Evolutionary conservation across 2,329 filamentous ascomycete genomes (phyloP), one percentile per base, ranked within the genome.

Genomic region (Zymoseptoria ardabiliae): DNA sequence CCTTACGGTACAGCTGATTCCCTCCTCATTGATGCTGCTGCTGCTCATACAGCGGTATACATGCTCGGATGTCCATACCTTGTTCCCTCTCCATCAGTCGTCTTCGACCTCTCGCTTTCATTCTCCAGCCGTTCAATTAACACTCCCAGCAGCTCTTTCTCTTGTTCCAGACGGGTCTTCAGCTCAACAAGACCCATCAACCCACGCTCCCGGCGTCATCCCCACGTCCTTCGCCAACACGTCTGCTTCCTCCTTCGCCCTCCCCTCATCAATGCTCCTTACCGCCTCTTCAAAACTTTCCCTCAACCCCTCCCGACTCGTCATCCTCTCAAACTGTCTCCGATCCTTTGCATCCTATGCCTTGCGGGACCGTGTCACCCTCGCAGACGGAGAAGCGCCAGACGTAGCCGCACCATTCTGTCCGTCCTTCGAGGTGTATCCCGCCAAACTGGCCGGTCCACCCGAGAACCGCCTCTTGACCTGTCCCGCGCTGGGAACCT

Each of bases 361-460:
- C 81, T 89, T 90, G 71, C 87, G 84, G 66, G 85, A 89, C 67
- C 87, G 81, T 54, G 86, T 85, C 59, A 81, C 81, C 62, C 81
- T 76, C 65, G 84, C 85, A 71, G 82, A 87, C 66, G 82, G 82
- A 63, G 80, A 72, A 61, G 77, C 71, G 3, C 35, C 35, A 7
- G 2, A 5, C 35, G 72, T 54, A 11, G 62, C 71, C 51, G 60
- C 63, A 30, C 69, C 74, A 69, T 73, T 72, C 51, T 74, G 70
- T 60, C 72, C 70, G 51, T 73, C 74, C 60, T 75, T 76, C 54
- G 59, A 60, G 69, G n/a, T n/a, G n/a, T 63, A 64, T 48, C 65
- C 63, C 48, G 61, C 61, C 62, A 69, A 63, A 56, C 65, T 69
- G 49, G 69, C 64, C 55, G 65, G 70, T 62, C 73, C 72, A 69